These are phyloP conservation scores for Claviceps arundinis DNA, from an alignment of 2,329 filamentous ascomycete species.

Conservation along the genomic window DNA sequence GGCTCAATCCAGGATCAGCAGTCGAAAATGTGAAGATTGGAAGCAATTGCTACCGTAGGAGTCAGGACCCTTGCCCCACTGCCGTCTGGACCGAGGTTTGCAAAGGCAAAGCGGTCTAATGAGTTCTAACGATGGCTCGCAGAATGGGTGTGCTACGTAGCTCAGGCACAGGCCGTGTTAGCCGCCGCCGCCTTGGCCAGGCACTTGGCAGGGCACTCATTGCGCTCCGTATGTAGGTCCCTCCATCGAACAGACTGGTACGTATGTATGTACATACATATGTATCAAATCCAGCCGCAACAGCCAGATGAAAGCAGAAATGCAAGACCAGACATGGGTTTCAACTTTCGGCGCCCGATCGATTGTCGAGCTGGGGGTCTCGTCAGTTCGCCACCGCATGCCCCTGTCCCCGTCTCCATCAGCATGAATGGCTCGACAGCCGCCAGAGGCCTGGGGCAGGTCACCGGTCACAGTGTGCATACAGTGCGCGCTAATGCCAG, in stretches of 20 bases:
- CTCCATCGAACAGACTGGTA: background rate
- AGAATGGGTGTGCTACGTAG: background rate
- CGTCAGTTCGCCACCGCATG: too few relatives aligned
- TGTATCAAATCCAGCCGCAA: background rate
- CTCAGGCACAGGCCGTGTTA: background rate
- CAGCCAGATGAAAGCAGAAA: background rate
- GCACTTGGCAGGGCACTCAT: background rate
- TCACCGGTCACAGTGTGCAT: too few relatives aligned
- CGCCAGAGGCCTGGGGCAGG: background rate
- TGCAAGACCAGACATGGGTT: background rate
- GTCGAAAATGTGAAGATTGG: background rate
- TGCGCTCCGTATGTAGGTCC: background rate
- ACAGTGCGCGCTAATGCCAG: background rate
- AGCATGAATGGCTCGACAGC: background rate
- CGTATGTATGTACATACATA: background rate
- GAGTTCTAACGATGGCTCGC: background rate
- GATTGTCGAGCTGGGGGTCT: conserved; percentile 3
- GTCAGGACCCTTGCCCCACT: background rate
- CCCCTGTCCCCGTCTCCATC: background rate
- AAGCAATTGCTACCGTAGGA: background rate
- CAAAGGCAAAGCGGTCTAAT: background rate
- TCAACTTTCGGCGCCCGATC: conserved; percentile 6
- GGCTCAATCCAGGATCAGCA: background rate
- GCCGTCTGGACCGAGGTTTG: background rate
- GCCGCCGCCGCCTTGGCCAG: background rate